A percentile compares a stretch with the other conserved stretches of the same genome.
Evolutionary conservation across 2,329 filamentous ascomycete species (phyloP).

Genomic region (Epichloe brachyelytri): DNA sequence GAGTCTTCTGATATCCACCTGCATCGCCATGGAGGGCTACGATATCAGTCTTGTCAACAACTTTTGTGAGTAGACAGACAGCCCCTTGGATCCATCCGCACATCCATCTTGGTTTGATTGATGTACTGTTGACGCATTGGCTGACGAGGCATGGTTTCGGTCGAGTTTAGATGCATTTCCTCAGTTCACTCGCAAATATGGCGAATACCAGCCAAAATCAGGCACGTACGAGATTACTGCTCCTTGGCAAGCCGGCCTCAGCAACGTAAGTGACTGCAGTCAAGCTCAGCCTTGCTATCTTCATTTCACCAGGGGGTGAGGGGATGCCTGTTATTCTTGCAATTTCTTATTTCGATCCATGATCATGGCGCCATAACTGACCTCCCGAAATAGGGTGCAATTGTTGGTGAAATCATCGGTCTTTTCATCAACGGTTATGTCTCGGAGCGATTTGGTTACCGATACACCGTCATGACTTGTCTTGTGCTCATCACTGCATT

Average conservation of each 20-base stretch:
- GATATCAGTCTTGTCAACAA: slow-evolving; percentile 73
- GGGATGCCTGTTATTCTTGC: neutral
- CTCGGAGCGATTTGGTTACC: slow-evolving; percentile 55
- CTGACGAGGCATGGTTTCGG: neutral
- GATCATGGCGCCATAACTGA: neutral
- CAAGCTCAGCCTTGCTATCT: neutral
- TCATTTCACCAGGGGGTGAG: neutral
- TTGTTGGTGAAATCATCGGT: slow-evolving; percentile 49
- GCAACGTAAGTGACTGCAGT: slow-evolving; percentile 28
- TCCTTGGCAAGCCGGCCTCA: slow-evolving; percentile 49
- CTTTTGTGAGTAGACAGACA: slow-evolving; percentile 40
- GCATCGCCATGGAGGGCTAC: slow-evolving; percentile 86
- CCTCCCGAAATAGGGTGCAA: slow-evolving; percentile 9
- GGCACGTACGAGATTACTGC: slow-evolving; percentile 44
- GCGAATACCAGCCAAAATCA: slow-evolving; percentile 27
- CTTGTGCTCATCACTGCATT: slow-evolving; percentile 42
- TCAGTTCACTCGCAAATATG: slow-evolving; percentile 46
- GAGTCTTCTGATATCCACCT: slow-evolving; percentile 79
- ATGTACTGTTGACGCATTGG: too few species aligned
- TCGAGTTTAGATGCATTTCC: slow-evolving; percentile 33
- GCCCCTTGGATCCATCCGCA: too few species aligned
- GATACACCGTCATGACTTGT: slow-evolving; percentile 48
- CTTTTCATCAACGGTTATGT: slow-evolving; percentile 52
- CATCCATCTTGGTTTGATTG: too few species aligned
- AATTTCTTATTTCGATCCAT: neutral